Conservation (phyloP, 306 rosid genomes). For the Trichosanthes cucumerina region DNA sequence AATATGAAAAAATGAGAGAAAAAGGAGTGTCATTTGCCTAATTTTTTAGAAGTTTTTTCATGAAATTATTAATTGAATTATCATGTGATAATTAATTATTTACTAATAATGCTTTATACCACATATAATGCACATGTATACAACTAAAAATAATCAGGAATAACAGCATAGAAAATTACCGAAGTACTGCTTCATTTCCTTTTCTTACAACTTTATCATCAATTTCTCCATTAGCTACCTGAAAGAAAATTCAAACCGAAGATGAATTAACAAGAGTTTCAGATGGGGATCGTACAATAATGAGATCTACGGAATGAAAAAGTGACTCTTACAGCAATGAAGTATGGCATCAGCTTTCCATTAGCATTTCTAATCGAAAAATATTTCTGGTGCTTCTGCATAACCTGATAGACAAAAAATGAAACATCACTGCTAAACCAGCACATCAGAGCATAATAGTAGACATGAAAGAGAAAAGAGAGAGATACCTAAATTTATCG, state of each 20-base stretch:
- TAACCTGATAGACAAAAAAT: conserved; percentile 47
- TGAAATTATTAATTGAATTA: not conserved
- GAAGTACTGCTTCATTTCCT: conserved; percentile 94
- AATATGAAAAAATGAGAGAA: not conserved
- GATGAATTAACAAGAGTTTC: not conserved
- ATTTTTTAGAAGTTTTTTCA: not conserved
- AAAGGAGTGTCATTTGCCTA: not conserved
- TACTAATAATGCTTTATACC: not conserved
- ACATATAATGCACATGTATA: not conserved
- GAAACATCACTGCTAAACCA: not conserved
- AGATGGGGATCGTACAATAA: not conserved
- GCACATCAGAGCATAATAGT: not conserved
- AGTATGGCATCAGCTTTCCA: conserved; percentile 71
- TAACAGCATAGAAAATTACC: conserved; percentile 25
- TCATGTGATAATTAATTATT: not conserved
- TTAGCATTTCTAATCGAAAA: conserved; percentile 52
- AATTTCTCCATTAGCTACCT: conserved; percentile 90
- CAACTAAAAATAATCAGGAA: not conserved
- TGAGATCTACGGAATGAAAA: not conserved
- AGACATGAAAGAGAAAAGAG: not conserved
- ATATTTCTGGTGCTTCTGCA: conserved; percentile 96
- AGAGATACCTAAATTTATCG: not conserved
- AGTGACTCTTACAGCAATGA: conserved; percentile 66
- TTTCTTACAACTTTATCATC: conserved; percentile 56
- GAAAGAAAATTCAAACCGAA: conserved; percentile 2